These are phyloP conservation scores for Kwoniella europaea DNA, from an alignment of 768 basidiomycete genomes.

Conservation along the genomic window DNA sequence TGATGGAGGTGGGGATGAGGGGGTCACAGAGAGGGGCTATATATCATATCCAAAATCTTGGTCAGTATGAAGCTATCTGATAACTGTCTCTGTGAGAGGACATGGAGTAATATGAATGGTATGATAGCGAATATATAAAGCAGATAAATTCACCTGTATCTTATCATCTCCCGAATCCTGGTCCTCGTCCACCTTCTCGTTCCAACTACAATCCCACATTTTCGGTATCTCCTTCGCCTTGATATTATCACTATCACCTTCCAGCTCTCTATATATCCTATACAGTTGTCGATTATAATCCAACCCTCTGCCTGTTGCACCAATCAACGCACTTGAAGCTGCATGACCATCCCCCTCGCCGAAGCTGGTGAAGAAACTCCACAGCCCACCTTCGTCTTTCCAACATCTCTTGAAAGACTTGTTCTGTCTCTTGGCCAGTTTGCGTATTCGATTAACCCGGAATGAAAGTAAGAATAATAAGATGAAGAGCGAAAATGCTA, in stretches of 20 bases:
- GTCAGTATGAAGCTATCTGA: too few species aligned
- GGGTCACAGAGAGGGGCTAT: constrained; percentile 19
- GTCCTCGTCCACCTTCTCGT: neutral
- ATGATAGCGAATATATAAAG: neutral
- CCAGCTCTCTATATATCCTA: neutral
- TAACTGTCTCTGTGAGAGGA: too few species aligned
- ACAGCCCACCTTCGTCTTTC: constrained; percentile 25
- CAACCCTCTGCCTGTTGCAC: neutral
- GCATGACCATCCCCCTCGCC: neutral
- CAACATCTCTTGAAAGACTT: constrained; percentile 10
- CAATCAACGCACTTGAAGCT: neutral
- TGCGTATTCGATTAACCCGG: constrained; percentile 10
- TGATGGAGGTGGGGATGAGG: neutral
- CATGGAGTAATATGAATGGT: too few species aligned
- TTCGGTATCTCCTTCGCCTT: constrained; percentile 10
- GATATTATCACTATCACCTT: neutral
- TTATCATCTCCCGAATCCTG: neutral
- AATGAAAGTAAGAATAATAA: constrained; percentile 6
- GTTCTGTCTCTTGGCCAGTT: neutral
- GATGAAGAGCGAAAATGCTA: constrained; percentile 14
- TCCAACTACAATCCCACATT: constrained; percentile 26
- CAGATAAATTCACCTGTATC: neutral
- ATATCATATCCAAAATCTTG: neutral
- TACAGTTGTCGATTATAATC: constrained; percentile 8
- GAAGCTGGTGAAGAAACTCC: constrained; percentile 25